phyloP scores from a whole-genome alignment of 371 early-diverging fungal species.

The Apophysomyces trapeziformis region DNA sequence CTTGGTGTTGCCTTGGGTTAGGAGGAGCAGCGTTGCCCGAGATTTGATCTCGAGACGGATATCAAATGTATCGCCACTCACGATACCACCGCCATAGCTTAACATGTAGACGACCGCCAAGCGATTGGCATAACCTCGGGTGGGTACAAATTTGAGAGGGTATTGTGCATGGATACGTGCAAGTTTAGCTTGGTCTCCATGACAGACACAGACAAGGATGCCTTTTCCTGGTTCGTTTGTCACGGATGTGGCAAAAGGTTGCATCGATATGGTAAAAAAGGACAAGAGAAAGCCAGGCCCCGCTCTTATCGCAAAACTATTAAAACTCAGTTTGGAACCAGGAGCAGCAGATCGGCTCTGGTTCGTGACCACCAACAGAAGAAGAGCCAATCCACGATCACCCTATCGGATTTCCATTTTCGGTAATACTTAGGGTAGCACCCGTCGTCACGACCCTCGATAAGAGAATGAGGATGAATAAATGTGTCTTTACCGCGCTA shows the following conservation, averaged over 20 bases:
- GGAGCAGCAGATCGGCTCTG: no score
- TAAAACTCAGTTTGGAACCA: no score
- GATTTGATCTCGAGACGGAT: slow-evolving; percentile 51
- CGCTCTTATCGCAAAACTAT: neutral
- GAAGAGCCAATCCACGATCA: no score
- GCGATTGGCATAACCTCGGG: slow-evolving; percentile 41
- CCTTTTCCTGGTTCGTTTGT: slow-evolving; percentile 43
- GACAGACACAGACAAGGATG: slow-evolving; percentile 38
- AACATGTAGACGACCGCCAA: slow-evolving; percentile 60
- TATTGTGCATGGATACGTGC: slow-evolving; percentile 53
- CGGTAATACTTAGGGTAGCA: no score
- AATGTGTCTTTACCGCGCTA: no score
- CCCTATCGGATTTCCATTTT: no score
- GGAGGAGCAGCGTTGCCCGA: slow-evolving; percentile 60
- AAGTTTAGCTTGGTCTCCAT: slow-evolving; percentile 36
- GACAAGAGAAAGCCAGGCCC: slow-evolving; percentile 6
- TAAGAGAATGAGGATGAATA: no score
- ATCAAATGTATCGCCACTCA: slow-evolving; percentile 70
- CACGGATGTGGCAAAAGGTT: slow-evolving; percentile 24
- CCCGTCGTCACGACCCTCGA: no score
- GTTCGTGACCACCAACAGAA: no score
- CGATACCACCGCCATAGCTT: slow-evolving; percentile 80
- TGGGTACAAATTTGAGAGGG: slow-evolving; percentile 54
- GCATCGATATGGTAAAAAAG: slow-evolving; percentile 7
- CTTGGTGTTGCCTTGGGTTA: slow-evolving; percentile 83